These are phyloP conservation scores for Phytophthora sansomeana DNA, from an alignment of 352 stramenopile species.

Conservation along the genomic window DNA sequence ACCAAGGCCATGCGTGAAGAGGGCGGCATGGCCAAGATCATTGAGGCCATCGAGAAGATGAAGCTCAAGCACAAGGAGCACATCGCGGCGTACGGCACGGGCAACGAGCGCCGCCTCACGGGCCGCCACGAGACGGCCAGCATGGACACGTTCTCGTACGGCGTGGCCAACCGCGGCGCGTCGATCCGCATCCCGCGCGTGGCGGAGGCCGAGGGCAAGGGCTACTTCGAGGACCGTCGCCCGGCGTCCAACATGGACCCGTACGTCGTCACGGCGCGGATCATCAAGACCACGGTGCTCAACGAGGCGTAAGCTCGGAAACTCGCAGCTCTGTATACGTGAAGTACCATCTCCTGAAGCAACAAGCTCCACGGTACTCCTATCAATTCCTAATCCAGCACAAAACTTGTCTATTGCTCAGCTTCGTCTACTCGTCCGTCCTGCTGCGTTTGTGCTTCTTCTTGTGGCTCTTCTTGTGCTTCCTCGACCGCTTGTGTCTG, in stretches of 20 bases:
- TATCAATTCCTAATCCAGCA: too few relatives aligned
- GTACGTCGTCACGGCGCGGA: constrained; percentile 97
- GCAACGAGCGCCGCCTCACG: constrained; percentile 97
- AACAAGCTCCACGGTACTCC: too few relatives aligned
- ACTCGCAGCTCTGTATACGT: too few relatives aligned
- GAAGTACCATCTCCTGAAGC: too few relatives aligned
- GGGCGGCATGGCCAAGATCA: constrained; percentile 94
- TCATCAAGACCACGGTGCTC: constrained; percentile 96
- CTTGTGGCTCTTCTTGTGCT: constrained; percentile 41
- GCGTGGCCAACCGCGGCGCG: constrained; percentile 97
- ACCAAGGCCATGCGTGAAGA: constrained; percentile 97
- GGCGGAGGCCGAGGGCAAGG: constrained; percentile 92
- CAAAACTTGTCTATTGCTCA: not conserved
- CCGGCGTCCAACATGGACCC: constrained; percentile 98
- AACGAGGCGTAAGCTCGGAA: constrained; percentile 66
- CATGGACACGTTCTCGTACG: constrained; percentile 97
- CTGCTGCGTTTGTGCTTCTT: constrained; percentile 67
- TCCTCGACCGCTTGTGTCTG: constrained; percentile 33
- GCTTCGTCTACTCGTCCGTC: constrained; percentile 23
- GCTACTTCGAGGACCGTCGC: constrained; percentile 96
- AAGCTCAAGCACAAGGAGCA: constrained; percentile 97
- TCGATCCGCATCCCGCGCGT: constrained; percentile 94
- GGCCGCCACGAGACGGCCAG: constrained; percentile 96
- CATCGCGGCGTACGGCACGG: constrained; percentile 96
- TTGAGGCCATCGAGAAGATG: constrained; percentile 98